Percentiles rank a stretch among this genome's conserved stretches.
Conservation (phyloP, 768 basidiomycete species). For the Suillus brevipes region DNA sequence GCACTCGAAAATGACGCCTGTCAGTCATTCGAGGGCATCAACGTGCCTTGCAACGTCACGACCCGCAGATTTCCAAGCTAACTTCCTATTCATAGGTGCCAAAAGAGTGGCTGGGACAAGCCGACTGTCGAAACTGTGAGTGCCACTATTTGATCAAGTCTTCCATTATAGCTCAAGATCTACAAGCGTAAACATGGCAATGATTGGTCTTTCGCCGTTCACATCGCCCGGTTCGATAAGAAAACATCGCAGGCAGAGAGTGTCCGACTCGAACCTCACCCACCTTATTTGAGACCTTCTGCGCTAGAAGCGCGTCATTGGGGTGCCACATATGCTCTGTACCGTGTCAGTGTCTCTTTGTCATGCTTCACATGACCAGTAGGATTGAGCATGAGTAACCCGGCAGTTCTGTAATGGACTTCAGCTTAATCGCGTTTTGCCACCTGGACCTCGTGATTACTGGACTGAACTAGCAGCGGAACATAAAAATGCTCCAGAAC, state of each 20-base stretch:
- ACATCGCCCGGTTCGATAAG: constrained; percentile 64
- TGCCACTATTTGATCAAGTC: constrained; percentile 8
- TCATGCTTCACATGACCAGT: neutral
- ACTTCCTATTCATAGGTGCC: constrained; percentile 54
- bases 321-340: constrained; percentile 85
- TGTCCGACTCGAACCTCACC: constrained; percentile 73
- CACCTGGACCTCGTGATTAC: constrained; percentile 83
- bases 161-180: constrained; percentile 10
- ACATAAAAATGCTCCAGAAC: constrained; percentile 65
- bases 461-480: constrained; percentile 77
- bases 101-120: constrained; percentile 88
- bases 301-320: constrained; percentile 86
- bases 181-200: constrained; percentile 46
- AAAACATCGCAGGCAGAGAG: constrained; percentile 69
- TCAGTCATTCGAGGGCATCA: neutral
- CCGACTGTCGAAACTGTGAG: constrained; percentile 75
- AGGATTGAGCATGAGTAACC: constrained; percentile 25
- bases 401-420: constrained; percentile 72
- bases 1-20: neutral
- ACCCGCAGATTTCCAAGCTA: neutral
- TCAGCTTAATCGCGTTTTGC: constrained; percentile 73
- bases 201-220: constrained; percentile 67
- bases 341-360: constrained; percentile 63
- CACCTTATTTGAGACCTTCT: constrained; percentile 64
- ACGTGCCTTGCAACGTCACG: neutral